Conservation (phyloP, 2,329 filamentous ascomycete genomes). For the Penicillium sp. region DNA sequence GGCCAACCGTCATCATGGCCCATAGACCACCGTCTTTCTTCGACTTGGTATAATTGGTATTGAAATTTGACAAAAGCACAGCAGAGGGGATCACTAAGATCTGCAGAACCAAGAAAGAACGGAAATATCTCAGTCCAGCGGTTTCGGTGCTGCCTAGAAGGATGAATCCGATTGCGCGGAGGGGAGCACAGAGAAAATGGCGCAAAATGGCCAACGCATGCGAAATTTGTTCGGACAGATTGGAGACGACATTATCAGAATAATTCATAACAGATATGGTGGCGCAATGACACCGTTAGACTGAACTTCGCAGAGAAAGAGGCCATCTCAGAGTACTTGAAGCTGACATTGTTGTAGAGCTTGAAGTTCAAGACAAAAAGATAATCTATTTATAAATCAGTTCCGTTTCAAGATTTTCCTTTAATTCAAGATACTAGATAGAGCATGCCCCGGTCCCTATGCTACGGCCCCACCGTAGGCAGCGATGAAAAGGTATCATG, state of each 20-base stretch:
- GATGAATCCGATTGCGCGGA: constrained; percentile 47
- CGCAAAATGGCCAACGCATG: constrained; percentile 46
- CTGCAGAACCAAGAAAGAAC: constrained; percentile 44
- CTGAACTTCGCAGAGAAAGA: background rate
- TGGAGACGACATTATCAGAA: constrained; percentile 33
- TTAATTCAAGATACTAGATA: no score
- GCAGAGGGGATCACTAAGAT: constrained; percentile 44
- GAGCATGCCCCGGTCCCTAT: no score
- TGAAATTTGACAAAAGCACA: constrained; percentile 43
- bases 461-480: no score
- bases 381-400: no score
- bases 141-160: constrained; percentile 42
- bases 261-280: background rate
- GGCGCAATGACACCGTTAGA: background rate
- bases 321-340: background rate
- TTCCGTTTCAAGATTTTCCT: no score
- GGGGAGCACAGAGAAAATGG: constrained; percentile 37
- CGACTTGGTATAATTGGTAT: constrained; percentile 42
- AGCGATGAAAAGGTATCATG: no score
- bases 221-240: constrained; percentile 42
- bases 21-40: constrained; percentile 42
- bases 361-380: no score
- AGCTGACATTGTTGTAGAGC: constrained; percentile 1
- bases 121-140: constrained; percentile 41
- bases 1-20: constrained; percentile 31